Evolutionary conservation across 2,329 filamentous ascomycete species (phyloP), one percentile per base, ranked within the genome.

Genomic region (Aureobasidium sp.): DNA sequence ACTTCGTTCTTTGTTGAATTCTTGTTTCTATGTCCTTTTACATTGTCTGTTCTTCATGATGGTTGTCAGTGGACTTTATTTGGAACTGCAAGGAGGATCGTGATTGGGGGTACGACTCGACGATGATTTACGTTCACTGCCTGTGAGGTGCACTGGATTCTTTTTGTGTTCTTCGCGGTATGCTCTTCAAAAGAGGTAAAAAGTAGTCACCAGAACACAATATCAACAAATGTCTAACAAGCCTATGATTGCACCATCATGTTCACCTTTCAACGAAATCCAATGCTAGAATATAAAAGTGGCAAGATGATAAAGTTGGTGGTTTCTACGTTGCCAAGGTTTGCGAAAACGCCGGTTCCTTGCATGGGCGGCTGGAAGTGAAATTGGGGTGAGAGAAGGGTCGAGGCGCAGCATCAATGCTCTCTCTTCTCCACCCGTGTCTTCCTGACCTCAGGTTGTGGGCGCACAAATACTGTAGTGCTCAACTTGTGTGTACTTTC

Each of bases 401-500:
- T 55, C 36, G 24, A 43, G 51, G 51, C 51, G 51, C 51, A 55
- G 51, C 51, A 55, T n/a, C 20, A 39, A 41, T 39, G 36, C 7
- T 26, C 37, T n/a, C 37, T 36, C 36, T 36, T 6, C 34, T 39
- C 13, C 34, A 17, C 15, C 29, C 13, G 24, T 15, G 29, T 36
- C 41, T 57, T 56, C 13, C 52, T 46, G 41, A 46, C 53, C 13
- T 46, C 53, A 57, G 29, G 37, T 46, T 26, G 39, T 27, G 41
- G 53, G 39, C 39, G 53, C 53, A 57, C 41, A 17, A 57, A 57
- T 46, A 57, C 39, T 57, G 53, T 57, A 36, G 53, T 57, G 53
- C 13, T 57, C 53, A 37, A 17, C 20, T 39, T 43, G 37, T 13
- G 37, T 29, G 26, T 29, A 6, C 37, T 43, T 17, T 15, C 9